A percentile compares a stretch with the other conserved stretches of the same genome.
phyloP scores from a whole-genome alignment of 2,329 filamentous ascomycete species.

The Talaromyces sp. region DNA sequence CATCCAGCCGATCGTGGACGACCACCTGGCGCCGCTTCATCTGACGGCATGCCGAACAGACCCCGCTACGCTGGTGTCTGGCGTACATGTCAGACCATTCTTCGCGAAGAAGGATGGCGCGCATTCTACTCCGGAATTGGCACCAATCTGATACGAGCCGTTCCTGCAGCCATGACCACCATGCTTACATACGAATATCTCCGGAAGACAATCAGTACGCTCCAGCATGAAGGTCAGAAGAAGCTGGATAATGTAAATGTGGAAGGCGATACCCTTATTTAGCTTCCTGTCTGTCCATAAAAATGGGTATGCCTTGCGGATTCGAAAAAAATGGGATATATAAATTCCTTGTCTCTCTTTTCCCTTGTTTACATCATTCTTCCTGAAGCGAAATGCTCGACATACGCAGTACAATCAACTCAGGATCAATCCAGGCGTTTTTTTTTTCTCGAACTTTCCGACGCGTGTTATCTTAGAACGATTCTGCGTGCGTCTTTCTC shows the following conservation, averaged over 20 bases:
- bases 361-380: background rate
- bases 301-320: background rate
- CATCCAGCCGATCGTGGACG: slow-evolving; percentile 45
- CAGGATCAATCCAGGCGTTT: background rate
- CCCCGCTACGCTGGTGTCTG: slow-evolving; percentile 71
- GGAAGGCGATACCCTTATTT: slow-evolving; percentile 16
- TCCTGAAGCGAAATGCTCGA: background rate
- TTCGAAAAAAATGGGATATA: background rate
- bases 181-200: slow-evolving; percentile 94
- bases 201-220: slow-evolving; percentile 50
- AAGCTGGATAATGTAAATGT: slow-evolving; percentile 24
- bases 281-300: slow-evolving; percentile 7
- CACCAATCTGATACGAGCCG: slow-evolving; percentile 93
- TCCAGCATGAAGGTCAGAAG: slow-evolving; percentile 52
- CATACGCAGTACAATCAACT: too few species aligned
- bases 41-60: slow-evolving; percentile 55
- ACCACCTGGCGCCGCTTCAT: slow-evolving; percentile 44
- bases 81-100: slow-evolving; percentile 76
- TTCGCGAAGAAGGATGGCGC: slow-evolving; percentile 88
- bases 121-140: slow-evolving; percentile 97
- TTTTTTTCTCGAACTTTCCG: background rate
- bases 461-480: background rate
- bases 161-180: slow-evolving; percentile 92
- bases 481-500: background rate
- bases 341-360: background rate